Evolutionary conservation across 495 filamentous ascomycete species (phyloP), one percentile per base, ranked within the genome.

Genomic region (Evernia prunastri): DNA sequence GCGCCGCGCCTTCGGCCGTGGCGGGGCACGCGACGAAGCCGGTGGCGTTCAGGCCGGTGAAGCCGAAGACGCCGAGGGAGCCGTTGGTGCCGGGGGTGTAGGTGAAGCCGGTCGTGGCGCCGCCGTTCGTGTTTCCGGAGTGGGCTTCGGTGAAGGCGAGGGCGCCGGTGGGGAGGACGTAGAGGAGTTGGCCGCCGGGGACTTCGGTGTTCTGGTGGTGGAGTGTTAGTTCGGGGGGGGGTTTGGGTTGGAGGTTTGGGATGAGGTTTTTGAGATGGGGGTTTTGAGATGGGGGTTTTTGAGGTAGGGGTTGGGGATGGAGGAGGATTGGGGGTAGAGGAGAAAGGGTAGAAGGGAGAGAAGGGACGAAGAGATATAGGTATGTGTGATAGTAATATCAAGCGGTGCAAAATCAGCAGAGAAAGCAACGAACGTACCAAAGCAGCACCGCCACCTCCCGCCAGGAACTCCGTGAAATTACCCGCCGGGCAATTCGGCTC

Each of bases 161-260:
- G 20, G 60, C 60, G 27, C 49, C 60, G 60, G 27, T 62, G 60
- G 35, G 37, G 60, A 53, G 35, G 25, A 62, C 45, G 49, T 62
- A 62, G 33, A 62, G 33, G 17, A n/a, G 27, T 62, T 62, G 60
- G 49, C 60, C 60, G 9, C 60, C 60, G 27, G 60, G 60, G 4
- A 62, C 60, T 31, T 39, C 35, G 3, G 36, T 8, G 25, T 36
- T 20, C 60, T 62, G n/a, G 4, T 29, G 20, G n/a, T 36, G n/a
- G 42, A 15, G n/a, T 33, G 35, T 20, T 2, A n/a, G 45, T 29
- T 29, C 37, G 59, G 33, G 20, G 5, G 20, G 25, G 25, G 13
- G 20, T n/a, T n/a, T n/a, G n/a, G n/a, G n/a, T n/a, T n/a, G n/a
- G n/a, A n/a, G n/a, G n/a, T n/a, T n/a, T n/a, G n/a, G n/a, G n/a